Conservation (phyloP, 108 stramenopile species). For the Ochromonas danica region DNA sequence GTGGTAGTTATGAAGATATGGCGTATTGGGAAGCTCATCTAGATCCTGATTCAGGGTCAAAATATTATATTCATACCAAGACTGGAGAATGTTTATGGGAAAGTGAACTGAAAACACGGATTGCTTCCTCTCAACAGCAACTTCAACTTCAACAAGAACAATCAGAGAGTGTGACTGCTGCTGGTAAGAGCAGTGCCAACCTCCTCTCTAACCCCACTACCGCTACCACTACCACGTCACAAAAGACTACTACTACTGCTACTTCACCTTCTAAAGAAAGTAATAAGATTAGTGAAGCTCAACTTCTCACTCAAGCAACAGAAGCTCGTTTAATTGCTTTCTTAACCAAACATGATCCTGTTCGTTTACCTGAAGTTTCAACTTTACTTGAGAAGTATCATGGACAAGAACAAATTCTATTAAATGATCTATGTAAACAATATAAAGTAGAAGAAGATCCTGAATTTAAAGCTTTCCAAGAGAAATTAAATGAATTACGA, state of each 20-base stretch:
- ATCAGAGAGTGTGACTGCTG: background rate
- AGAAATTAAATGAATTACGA: background rate
- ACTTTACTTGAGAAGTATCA: slow-evolving; percentile 39
- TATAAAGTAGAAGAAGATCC: slow-evolving; percentile 7
- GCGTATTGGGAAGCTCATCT: slow-evolving; percentile 35
- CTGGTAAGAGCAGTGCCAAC: background rate
- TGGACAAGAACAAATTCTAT: slow-evolving; percentile 32
- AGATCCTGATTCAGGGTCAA: slow-evolving; percentile 44
- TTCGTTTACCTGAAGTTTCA: slow-evolving; percentile 40
- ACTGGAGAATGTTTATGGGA: slow-evolving; percentile 48
- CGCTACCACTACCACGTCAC: background rate
- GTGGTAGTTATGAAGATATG: background rate
- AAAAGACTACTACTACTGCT: slow-evolving; percentile 3
- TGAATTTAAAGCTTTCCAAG: background rate
- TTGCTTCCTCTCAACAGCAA: slow-evolving; percentile 32
- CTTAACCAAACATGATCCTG: slow-evolving; percentile 38
- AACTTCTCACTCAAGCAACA: slow-evolving; percentile 45
- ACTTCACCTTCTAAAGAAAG: no score
- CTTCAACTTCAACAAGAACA: slow-evolving; percentile 32
- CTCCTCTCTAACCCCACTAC: background rate
- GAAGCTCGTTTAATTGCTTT: slow-evolving; percentile 42
- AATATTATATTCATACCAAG: slow-evolving; percentile 48
- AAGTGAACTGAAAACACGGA: slow-evolving; percentile 39
- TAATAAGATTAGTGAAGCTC: slow-evolving; percentile 31
- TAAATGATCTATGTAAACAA: background rate